Conservation (phyloP, 2,329 filamentous ascomycete species). For the Blastomyces parvus region DNA sequence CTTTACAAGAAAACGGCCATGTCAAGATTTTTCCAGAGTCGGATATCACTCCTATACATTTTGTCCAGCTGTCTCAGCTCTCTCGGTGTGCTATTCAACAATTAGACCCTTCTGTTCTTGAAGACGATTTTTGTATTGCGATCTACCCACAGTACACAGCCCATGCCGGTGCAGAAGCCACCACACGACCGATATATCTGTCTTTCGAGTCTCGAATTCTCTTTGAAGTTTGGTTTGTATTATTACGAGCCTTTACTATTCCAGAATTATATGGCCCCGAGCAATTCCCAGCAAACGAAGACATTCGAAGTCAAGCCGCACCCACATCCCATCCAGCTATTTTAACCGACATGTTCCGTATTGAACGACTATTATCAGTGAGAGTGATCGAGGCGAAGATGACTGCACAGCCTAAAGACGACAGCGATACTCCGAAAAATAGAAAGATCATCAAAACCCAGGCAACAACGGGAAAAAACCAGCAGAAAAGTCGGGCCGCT, state of each 20-base stretch:
- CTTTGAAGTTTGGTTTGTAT: conserved; percentile 96
- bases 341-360: conserved; percentile 54
- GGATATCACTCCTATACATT: conserved; percentile 67
- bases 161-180: conserved; percentile 60
- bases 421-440: conserved; percentile 25
- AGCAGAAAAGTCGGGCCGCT: conserved; percentile 17
- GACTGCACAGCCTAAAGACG: conserved; percentile 27
- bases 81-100: conserved; percentile 85
- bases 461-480: conserved; percentile 20
- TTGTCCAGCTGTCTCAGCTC: conserved; percentile 79
- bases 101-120: conserved; percentile 78
- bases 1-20: conserved; percentile 87
- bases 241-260: conserved; percentile 81
- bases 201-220: conserved; percentile 75
- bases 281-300: conserved; percentile 32
- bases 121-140: conserved; percentile 87
- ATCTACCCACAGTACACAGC: conserved; percentile 90
- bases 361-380: conserved; percentile 52
- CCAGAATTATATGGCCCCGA: conserved; percentile 78
- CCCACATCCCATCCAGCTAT: conserved; percentile 24
- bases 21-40: conserved; percentile 84
- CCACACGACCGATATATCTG: conserved; percentile 81
- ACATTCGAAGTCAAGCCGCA: conserved; percentile 29
- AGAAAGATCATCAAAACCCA: conserved; percentile 28
- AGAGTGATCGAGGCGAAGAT: conserved; percentile 55